phyloP scores from a whole-genome alignment of 805 yeast genomes.

The Sungouiella blattae region DNA sequence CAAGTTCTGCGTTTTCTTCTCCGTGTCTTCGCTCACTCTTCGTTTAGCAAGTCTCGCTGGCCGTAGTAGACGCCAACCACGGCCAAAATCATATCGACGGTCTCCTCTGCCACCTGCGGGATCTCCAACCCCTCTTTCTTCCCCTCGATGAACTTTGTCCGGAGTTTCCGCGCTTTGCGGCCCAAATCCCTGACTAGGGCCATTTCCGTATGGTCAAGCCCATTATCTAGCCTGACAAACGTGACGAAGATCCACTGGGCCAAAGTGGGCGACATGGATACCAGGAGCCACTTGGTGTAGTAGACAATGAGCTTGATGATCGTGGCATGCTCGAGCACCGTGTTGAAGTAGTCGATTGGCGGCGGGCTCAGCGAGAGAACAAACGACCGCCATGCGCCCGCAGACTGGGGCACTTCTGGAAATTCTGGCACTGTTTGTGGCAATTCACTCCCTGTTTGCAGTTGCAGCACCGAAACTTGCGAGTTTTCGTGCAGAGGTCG shows the following conservation, averaged over 20 bases:
- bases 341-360: slow-evolving; percentile 16
- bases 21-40: background rate
- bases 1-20: too few relatives aligned
- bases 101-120: slow-evolving; percentile 13
- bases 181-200: slow-evolving; percentile 36
- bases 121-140: background rate
- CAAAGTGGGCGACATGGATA: slow-evolving; percentile 21
- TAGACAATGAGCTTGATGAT: slow-evolving; percentile 32
- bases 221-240: slow-evolving; percentile 33
- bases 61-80: slow-evolving; percentile 33
- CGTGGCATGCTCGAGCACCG: slow-evolving; percentile 27
- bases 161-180: slow-evolving; percentile 33
- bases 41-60: slow-evolving; percentile 28
- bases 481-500: too few relatives aligned
- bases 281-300: slow-evolving; percentile 37
- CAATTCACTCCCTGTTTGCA: background rate
- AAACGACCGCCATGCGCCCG: slow-evolving; percentile 29
- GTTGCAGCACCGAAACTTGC: too few relatives aligned
- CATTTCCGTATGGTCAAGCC: slow-evolving; percentile 30
- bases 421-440: background rate
- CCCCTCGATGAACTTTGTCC: slow-evolving; percentile 5
- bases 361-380: slow-evolving; percentile 31
- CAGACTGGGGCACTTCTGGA: slow-evolving; percentile 22
- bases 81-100: slow-evolving; percentile 29
- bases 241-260: slow-evolving; percentile 36